Evolutionary conservation across 768 basidiomycete species (phyloP).

Genomic region (Lactarius pseudohatsudake): DNA sequence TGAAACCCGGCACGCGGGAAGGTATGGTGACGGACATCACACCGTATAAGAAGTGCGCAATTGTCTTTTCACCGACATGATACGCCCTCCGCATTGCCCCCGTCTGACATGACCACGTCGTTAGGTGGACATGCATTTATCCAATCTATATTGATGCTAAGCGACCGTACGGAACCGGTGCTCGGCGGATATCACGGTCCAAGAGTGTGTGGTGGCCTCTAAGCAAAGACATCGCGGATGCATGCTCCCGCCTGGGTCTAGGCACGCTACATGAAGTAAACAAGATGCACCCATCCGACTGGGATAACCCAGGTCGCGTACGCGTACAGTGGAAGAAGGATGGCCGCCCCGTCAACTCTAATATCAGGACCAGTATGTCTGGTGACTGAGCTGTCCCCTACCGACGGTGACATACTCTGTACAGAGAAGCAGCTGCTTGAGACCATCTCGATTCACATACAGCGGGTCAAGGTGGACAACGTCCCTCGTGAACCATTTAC

Average conservation of each 20-base stretch:
- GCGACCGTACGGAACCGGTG: slow-evolving; percentile 78
- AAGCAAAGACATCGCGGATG: slow-evolving; percentile 89
- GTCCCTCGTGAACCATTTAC: slow-evolving; percentile 65
- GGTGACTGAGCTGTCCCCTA: slow-evolving; percentile 6
- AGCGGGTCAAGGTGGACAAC: slow-evolving; percentile 67
- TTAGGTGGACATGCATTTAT: slow-evolving; percentile 93
- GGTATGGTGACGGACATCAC: slow-evolving; percentile 64
- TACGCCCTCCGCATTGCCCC: slow-evolving; percentile 17
- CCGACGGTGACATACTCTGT: slow-evolving; percentile 8
- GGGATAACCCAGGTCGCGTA: slow-evolving; percentile 97
- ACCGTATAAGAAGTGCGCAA: slow-evolving; percentile 76
- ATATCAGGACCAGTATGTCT: slow-evolving; percentile 73
- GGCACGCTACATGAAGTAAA: slow-evolving; percentile 84
- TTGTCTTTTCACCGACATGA: slow-evolving; percentile 16
- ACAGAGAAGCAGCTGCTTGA: slow-evolving; percentile 75
- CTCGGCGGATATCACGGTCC: slow-evolving; percentile 74
- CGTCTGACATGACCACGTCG: slow-evolving; percentile 19
- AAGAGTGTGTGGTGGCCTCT: slow-evolving; percentile 94
- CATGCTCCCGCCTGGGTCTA: slow-evolving; percentile 72
- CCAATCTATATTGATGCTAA: slow-evolving; percentile 98
- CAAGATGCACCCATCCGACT: slow-evolving; percentile 92
- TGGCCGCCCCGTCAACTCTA: slow-evolving; percentile 58
- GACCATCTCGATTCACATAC: slow-evolving; percentile 71
- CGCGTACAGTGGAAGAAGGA: slow-evolving; percentile 91
- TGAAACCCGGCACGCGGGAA: slow-evolving; percentile 26